A percentile compares a stretch with the other conserved stretches of the same genome.
phyloP scores from a whole-genome alignment of 371 early-diverging fungal species.

The Actinomortierella wolfii region DNA sequence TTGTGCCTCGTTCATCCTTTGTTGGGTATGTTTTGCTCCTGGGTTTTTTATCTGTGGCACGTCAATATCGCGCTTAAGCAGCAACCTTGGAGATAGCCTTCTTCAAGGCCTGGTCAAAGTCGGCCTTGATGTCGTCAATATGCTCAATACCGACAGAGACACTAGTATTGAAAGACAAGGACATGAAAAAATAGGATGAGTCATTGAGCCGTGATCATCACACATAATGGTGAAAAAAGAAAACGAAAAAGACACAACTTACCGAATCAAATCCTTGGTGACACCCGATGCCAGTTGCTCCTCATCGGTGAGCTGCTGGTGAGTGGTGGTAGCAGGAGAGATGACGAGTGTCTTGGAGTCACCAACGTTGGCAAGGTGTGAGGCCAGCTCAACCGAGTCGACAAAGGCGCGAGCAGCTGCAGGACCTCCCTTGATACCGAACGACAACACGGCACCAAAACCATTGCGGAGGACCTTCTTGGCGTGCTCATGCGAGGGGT shows the following conservation, averaged over 20 bases:
- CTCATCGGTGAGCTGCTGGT: slow-evolving; percentile 81
- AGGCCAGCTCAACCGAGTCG: slow-evolving; percentile 73
- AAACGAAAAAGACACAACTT: slow-evolving; percentile 1
- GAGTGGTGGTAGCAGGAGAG: slow-evolving; percentile 84
- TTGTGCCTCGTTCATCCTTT: too few species aligned
- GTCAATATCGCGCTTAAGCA: too few species aligned
- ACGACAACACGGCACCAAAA: slow-evolving; percentile 86
- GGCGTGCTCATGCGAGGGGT: slow-evolving; percentile 75
- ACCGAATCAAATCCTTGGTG: slow-evolving; percentile 79
- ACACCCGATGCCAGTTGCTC: slow-evolving; percentile 82
- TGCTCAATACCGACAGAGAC: slow-evolving; percentile 90
- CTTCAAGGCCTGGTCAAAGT: slow-evolving; percentile 63
- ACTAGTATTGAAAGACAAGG: too few species aligned
- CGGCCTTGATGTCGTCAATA: slow-evolving; percentile 88
- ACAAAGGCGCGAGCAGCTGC: slow-evolving; percentile 67
- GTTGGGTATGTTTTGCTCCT: too few species aligned
- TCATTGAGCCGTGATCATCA: too few species aligned
- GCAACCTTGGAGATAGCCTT: too few species aligned
- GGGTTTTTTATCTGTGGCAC: too few species aligned
- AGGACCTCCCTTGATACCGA: slow-evolving; percentile 79
- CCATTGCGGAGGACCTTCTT: slow-evolving; percentile 76
- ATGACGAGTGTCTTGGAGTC: slow-evolving; percentile 89
- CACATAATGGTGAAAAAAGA: too few species aligned
- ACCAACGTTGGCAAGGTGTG: slow-evolving; percentile 90
- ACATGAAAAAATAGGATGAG: too few species aligned